phyloP scores from a whole-genome alignment of 2,329 filamentous ascomycete genomes.

The Teratosphaeria zuluensis region DNA sequence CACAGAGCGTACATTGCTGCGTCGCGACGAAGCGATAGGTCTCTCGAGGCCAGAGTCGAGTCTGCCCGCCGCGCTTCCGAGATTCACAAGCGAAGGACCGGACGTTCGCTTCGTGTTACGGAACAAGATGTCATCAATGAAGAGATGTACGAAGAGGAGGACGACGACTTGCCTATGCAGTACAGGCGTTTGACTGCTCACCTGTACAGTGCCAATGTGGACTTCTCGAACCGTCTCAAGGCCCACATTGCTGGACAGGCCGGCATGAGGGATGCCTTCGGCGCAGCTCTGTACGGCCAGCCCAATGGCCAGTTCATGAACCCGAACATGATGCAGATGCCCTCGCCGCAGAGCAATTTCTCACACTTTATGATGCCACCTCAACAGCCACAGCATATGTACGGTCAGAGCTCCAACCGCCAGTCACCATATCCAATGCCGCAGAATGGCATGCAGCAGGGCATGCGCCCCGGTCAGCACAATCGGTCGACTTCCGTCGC shows the following conservation, averaged over 20 bases:
- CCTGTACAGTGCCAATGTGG: constrained; percentile 49
- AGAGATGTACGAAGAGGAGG: constrained; percentile 94
- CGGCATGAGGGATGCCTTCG: constrained; percentile 44
- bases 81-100: constrained; percentile 80
- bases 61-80: constrained; percentile 82
- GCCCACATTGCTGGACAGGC: constrained; percentile 49
- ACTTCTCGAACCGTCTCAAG: constrained; percentile 54
- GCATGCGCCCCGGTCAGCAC: constrained; percentile 25
- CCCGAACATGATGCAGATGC: constrained; percentile 22
- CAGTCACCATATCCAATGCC: constrained; percentile 34
- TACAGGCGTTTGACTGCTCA: constrained; percentile 55
- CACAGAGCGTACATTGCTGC: constrained; percentile 80
- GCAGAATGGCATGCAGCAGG: constrained; percentile 15
- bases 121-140: constrained; percentile 82
- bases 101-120: constrained; percentile 69
- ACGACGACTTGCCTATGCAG: constrained; percentile 64
- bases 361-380: constrained; percentile 7
- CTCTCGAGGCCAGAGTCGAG: constrained; percentile 76
- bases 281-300: constrained; percentile 28
- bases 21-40: constrained; percentile 76
- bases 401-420: constrained; percentile 19
- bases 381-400: constrained; percentile 12
- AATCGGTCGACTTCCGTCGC: constrained; percentile 38
- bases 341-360: constrained; percentile 7
- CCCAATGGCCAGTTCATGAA: constrained; percentile 30